These are phyloP conservation scores for Ramaria sp. DNA, from an alignment of 768 basidiomycete species.

Conservation along the genomic window DNA sequence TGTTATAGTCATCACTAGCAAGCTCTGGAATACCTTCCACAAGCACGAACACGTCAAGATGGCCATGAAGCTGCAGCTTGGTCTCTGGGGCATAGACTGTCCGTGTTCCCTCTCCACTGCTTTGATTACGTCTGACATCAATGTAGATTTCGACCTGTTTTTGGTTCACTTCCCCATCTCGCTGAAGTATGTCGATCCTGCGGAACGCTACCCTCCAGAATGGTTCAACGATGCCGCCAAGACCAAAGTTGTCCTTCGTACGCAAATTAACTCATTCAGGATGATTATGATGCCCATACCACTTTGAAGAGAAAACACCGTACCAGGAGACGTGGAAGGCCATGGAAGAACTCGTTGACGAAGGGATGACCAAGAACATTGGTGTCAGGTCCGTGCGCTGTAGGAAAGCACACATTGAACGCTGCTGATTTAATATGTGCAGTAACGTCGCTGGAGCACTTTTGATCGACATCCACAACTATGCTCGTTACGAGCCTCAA, in stretches of 20 bases:
- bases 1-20: constrained; percentile 67
- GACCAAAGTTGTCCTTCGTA: constrained; percentile 49
- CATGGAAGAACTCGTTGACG: constrained; percentile 71
- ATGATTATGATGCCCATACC: background rate
- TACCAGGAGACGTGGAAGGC: constrained; percentile 77
- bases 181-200: constrained; percentile 69
- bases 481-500: constrained; percentile 54
- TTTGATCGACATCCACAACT: constrained; percentile 67
- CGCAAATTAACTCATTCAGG: constrained; percentile 13
- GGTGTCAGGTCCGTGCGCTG: constrained; percentile 46
- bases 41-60: constrained; percentile 40
- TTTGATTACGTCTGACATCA: background rate
- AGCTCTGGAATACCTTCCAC: constrained; percentile 91
- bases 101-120: constrained; percentile 13
- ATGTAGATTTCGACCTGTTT: constrained; percentile 57
- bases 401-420: background rate
- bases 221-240: constrained; percentile 65
- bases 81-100: constrained; percentile 71
- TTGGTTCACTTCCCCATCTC: constrained; percentile 82
- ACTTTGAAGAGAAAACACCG: constrained; percentile 43
- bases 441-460: constrained; percentile 64
- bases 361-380: constrained; percentile 64
- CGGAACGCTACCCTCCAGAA: constrained; percentile 68
- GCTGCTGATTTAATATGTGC: background rate
- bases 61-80: constrained; percentile 52